Conservation (phyloP, 352 stramenopile genomes). For the Globisporangium cederbergense region DNA sequence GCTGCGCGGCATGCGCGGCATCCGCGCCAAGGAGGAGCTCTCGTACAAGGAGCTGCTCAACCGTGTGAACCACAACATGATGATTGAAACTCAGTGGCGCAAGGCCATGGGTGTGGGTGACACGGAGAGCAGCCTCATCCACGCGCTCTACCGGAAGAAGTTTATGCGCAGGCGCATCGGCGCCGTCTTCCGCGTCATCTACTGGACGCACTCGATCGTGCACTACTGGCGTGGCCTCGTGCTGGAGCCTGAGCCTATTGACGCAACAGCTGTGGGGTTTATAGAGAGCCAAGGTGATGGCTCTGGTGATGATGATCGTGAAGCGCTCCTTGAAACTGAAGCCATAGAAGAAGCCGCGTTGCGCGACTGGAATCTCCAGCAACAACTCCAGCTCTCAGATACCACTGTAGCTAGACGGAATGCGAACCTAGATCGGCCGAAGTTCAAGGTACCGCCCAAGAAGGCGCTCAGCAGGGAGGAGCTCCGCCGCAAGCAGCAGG, state of each 20-base stretch:
- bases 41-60: slow-evolving; percentile 50
- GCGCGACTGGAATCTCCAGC: not conserved
- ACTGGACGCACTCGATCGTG: slow-evolving; percentile 25
- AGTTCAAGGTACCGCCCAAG: slow-evolving; percentile 1
- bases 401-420: not conserved
- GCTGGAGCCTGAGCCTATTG: slow-evolving; percentile 7
- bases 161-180: slow-evolving; percentile 45
- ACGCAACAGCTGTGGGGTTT: not conserved
- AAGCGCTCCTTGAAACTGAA: not conserved
- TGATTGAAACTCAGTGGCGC: slow-evolving; percentile 65
- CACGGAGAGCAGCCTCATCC: slow-evolving; percentile 46
- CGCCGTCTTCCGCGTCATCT: slow-evolving; percentile 28
- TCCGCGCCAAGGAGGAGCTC: slow-evolving; percentile 35
- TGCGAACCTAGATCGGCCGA: not conserved
- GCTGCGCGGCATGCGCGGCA: slow-evolving; percentile 42
- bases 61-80: slow-evolving; percentile 55
- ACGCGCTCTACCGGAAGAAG: slow-evolving; percentile 60
- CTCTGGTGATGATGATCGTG: not conserved
- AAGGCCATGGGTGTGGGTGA: slow-evolving; percentile 59
- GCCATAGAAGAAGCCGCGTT: slow-evolving; percentile 1
- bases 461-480: slow-evolving; percentile 9
- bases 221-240: slow-evolving; percentile 38
- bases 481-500: slow-evolving; percentile 29
- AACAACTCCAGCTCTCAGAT: not conserved
- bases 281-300: not conserved